phyloP scores from a whole-genome alignment of 768 basidiomycete species.

The Leccinum truebloodii region DNA sequence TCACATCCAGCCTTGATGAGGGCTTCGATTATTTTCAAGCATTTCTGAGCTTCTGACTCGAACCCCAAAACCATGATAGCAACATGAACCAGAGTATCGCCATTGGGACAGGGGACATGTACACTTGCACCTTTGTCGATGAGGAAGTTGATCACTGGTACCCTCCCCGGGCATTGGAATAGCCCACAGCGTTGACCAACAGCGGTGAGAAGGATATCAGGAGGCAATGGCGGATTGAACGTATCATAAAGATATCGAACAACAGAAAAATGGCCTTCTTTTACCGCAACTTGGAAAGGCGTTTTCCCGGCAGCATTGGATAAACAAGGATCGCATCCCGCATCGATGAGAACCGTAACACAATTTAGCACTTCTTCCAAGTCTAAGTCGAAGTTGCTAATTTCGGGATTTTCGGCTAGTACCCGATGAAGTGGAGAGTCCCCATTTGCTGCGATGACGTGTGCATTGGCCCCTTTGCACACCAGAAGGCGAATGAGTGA shows the following conservation, averaged over 20 bases:
- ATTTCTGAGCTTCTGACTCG: neutral
- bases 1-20: neutral
- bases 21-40: neutral
- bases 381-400: too few species aligned
- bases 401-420: neutral
- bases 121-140: neutral
- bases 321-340: neutral
- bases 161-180: neutral
- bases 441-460: neutral
- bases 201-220: neutral
- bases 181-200: neutral
- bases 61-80: neutral
- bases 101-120: neutral
- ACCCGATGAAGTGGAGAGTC: neutral
- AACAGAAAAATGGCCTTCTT: too few species aligned
- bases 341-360: neutral
- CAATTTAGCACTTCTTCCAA: neutral
- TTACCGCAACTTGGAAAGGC: too few species aligned
- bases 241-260: too few species aligned
- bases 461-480: neutral
- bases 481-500: neutral
- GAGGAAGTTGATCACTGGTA: neutral
- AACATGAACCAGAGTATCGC: neutral
- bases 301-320: neutral
- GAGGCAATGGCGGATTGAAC: too few species aligned